Percentiles rank a stretch among this genome's conserved stretches.
phyloP scores from a whole-genome alignment of 1,284 basidiomycete genomes.

The Microbotryum silenes-acaulis region DNA sequence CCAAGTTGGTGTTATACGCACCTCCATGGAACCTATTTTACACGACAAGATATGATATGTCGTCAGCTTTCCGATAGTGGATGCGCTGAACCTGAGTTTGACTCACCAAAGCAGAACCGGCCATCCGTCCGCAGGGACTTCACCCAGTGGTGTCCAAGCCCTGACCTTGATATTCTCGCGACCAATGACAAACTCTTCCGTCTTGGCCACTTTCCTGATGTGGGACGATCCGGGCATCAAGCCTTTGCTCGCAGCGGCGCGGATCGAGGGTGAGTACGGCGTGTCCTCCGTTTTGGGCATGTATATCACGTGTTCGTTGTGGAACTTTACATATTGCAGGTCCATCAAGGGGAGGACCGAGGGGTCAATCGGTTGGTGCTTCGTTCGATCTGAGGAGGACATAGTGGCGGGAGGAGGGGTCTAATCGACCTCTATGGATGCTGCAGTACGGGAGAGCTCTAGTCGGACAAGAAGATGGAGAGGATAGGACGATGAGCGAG shows the following conservation, averaged over 20 bases:
- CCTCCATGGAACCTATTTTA: neutral
- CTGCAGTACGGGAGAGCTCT: too few relatives aligned
- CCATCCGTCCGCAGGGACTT: neutral
- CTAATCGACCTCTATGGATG: too few relatives aligned
- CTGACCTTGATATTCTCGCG: neutral
- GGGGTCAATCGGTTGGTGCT: conserved; percentile 1
- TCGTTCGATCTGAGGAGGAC: too few relatives aligned
- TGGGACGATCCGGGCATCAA: neutral
- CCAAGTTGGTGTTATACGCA: neutral
- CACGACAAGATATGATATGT: neutral
- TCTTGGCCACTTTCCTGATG: neutral
- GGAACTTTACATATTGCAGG: conserved; percentile 1
- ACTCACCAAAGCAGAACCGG: conserved; percentile 3
- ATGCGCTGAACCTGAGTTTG: neutral
- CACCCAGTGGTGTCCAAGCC: neutral
- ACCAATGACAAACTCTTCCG: neutral
- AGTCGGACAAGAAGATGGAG: too few relatives aligned
- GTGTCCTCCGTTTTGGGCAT: neutral
- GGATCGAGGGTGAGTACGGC: neutral
- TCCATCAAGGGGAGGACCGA: neutral
- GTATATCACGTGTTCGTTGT: neutral
- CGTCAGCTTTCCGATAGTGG: neutral
- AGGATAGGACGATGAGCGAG: too few relatives aligned
- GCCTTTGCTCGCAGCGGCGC: too few relatives aligned
- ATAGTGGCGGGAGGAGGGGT: too few relatives aligned